phyloP scores from a whole-genome alignment of 495 filamentous ascomycete species.

The Aspergillus leporis region DNA sequence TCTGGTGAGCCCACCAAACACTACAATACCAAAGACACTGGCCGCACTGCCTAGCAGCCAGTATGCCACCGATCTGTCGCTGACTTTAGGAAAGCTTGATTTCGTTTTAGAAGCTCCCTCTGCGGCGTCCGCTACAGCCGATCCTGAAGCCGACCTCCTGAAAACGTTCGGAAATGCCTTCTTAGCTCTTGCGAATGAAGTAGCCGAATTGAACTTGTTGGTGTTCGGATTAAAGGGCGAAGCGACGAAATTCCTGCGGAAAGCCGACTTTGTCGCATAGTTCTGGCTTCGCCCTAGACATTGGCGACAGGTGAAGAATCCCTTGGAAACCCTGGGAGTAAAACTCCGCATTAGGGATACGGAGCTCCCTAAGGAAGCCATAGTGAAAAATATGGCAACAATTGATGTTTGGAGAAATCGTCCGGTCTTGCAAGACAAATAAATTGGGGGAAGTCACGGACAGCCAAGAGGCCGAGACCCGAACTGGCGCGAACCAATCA shows the following conservation, averaged over 20 bases:
- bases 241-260: constrained; percentile 34
- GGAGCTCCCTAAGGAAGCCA: constrained; percentile 40
- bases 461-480: constrained; percentile 15
- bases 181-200: constrained; percentile 30
- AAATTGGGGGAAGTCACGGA: constrained; percentile 7
- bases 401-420: constrained; percentile 10
- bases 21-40: constrained; percentile 93
- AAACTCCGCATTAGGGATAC: constrained; percentile 34
- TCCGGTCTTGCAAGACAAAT: neutral
- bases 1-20: constrained; percentile 90
- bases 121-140: constrained; percentile 19
- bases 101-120: constrained; percentile 31
- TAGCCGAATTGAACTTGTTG: constrained; percentile 28
- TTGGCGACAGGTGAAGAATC: constrained; percentile 64
- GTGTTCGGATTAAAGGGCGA: constrained; percentile 28
- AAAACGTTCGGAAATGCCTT: constrained; percentile 34
- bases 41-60: constrained; percentile 90
- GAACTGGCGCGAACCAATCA: constrained; percentile 15
- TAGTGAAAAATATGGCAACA: constrained; percentile 21
- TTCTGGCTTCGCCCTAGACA: constrained; percentile 48
- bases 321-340: constrained; percentile 52
- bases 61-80: constrained; percentile 75
- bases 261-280: constrained; percentile 31
- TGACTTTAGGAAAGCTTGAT: constrained; percentile 68
- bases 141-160: constrained; percentile 28